phyloP scores from a whole-genome alignment of 2,329 filamentous ascomycete genomes.

The Mycogone perniciosa region DNA sequence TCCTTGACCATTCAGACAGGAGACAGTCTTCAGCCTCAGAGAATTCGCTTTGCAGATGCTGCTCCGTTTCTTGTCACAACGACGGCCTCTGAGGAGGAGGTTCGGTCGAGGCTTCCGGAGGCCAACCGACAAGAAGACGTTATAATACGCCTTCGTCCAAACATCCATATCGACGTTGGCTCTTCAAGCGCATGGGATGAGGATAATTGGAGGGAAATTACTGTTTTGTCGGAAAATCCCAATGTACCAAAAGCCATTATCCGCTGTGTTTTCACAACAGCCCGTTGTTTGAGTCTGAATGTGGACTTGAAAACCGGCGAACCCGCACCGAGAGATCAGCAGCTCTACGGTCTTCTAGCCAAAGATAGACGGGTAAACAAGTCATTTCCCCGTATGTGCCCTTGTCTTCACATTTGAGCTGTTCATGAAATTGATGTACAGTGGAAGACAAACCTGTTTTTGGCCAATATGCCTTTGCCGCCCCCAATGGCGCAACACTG shows the following conservation, averaged over 20 bases:
- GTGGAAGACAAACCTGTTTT: constrained; percentile 17
- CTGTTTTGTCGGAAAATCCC: constrained; percentile 8
- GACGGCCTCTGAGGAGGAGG: constrained; percentile 15
- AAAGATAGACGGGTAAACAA: constrained; percentile 16
- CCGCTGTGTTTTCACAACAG: constrained; percentile 15
- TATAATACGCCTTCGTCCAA: constrained; percentile 14
- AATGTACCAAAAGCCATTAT: constrained; percentile 14
- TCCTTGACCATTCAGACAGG: constrained; percentile 11
- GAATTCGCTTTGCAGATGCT: constrained; percentile 16
- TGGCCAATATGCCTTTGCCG: constrained; percentile 16
- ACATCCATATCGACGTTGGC: constrained; percentile 17
- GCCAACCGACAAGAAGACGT: constrained; percentile 12
- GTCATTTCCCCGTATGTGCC: constrained; percentile 14
- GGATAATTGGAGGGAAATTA: constrained; percentile 15
- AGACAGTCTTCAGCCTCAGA: constrained; percentile 11
- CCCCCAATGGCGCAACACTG: constrained; percentile 14
- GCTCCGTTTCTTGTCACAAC: constrained; percentile 16
- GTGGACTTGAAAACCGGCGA: constrained; percentile 14
- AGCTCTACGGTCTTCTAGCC: constrained; percentile 16
- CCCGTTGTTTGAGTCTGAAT: constrained; percentile 16
- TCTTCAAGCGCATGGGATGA: constrained; percentile 13
- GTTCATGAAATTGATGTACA: neutral
- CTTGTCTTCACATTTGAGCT: neutral
- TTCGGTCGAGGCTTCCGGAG: constrained; percentile 9
- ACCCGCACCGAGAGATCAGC: constrained; percentile 8